Base-by-base conservation (phyloP, 169 alveolate species). In the Cryptosporidium ryanae region DNA sequence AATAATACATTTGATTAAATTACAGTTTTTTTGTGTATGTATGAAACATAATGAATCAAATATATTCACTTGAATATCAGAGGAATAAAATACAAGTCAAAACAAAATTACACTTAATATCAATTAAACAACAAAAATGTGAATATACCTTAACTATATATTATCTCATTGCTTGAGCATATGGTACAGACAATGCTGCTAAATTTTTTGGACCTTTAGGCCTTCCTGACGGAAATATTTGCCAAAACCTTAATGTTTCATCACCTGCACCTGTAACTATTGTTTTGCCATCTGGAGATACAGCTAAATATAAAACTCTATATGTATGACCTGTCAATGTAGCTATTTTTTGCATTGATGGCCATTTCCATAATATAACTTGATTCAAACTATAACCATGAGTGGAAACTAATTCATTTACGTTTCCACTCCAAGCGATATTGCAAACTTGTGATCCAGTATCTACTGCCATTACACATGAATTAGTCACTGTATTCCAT, bases 241-340 rank as follows among this genome's bases (percentile, higher is more conserved):
- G 94, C 98, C 99, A 97, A 64, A 97, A 95, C 82, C 98, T 94
- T 43, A 97, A 82, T 52, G 98, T 96, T 83, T 96, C 98, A 90
- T 97, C 99, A 5, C 98, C 95, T 32, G 98, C 98, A 13, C 98
- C 99, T 8, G 98, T 95, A 10, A 95, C 99, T 27, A 96, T 92
- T 25, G 96, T 94, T 65, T 95, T 94, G 1, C 99, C 98, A 93
- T 96, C 98, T 17, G 99, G 99, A 84, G 97, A 92, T 87, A 95
- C 92, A 15, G 99, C 94, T 49, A 96, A 92, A 87, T 96, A 96
- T n/a, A 98, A 90, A 12, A 98, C 99, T 66, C 99, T 93, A 65
- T 93, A 94, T 38, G 98, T 96, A 92, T 97, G 99, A 3, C 98
- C 99, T 23, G 92, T 65, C 46, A 65, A 84, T 31, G 87, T 52